These are phyloP conservation scores for Neurospora discreta DNA, from an alignment of 495 filamentous ascomycete genomes.

Conservation along the genomic window DNA sequence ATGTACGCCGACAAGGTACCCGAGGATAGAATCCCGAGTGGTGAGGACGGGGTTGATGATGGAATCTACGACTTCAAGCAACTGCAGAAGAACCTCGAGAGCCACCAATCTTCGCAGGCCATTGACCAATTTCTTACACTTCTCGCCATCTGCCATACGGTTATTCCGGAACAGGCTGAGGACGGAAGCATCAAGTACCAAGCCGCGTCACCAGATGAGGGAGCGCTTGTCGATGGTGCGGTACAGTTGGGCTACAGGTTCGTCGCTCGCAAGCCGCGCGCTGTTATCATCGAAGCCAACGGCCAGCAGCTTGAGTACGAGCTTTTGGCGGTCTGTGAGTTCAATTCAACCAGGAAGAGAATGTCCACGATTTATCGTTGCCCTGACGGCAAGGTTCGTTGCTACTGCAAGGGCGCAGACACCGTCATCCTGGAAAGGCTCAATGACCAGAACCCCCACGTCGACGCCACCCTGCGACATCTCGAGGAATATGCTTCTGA, in stretches of 20 bases:
- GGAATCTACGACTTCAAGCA: slow-evolving; percentile 84
- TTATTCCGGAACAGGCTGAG: slow-evolving; percentile 81
- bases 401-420: slow-evolving; percentile 95
- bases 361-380: slow-evolving; percentile 98
- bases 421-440: slow-evolving; percentile 93
- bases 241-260: slow-evolving; percentile 79
- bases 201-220: slow-evolving; percentile 95
- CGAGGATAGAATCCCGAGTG: slow-evolving; percentile 75
- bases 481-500: slow-evolving; percentile 97
- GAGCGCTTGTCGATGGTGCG: slow-evolving; percentile 89
- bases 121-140: slow-evolving; percentile 89
- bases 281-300: slow-evolving; percentile 66
- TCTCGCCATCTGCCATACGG: slow-evolving; percentile 88
- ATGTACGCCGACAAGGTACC: slow-evolving; percentile 90
- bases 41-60: slow-evolving; percentile 61
- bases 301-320: slow-evolving; percentile 75
- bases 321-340: slow-evolving; percentile 90
- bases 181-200: slow-evolving; percentile 88
- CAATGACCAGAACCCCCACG: slow-evolving; percentile 64
- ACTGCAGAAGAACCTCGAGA: slow-evolving; percentile 59
- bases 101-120: slow-evolving; percentile 50
- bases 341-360: slow-evolving; percentile 94
- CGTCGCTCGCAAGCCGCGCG: slow-evolving; percentile 74
- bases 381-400: slow-evolving; percentile 86
- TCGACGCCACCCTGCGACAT: slow-evolving; percentile 81